A percentile compares a stretch with the other conserved stretches of the same genome.
Evolutionary conservation across 2,329 filamentous ascomycete species (phyloP).

Genomic region (Alternaria sp.): DNA sequence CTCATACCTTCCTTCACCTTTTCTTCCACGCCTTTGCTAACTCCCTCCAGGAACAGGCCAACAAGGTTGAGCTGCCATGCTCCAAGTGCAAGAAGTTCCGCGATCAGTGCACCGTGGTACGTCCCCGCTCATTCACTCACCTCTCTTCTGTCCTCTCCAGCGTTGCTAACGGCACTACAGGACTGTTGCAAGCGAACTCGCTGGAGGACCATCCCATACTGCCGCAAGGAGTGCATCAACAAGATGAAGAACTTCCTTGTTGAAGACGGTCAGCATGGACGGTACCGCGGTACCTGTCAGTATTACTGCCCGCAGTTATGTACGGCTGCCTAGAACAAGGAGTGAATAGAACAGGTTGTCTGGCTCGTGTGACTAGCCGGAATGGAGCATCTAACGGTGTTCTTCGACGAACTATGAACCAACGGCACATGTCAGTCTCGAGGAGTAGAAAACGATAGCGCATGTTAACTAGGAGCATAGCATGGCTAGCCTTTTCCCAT

Average conservation of each 20-base stretch:
- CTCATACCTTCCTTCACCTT: too few species aligned
- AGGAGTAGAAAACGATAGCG: background rate
- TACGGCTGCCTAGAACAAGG: background rate
- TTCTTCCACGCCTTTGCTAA: background rate
- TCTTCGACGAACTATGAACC: background rate
- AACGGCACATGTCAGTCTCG: background rate
- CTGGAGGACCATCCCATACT: background rate
- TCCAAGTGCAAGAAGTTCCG: background rate
- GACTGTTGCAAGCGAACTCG: background rate
- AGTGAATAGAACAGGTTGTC: too few species aligned
- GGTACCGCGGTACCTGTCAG: constrained; percentile 1
- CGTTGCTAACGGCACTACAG: background rate
- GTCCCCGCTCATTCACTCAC: background rate
- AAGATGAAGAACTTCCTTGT: background rate
- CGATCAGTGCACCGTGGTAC: background rate
- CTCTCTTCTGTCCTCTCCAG: background rate
- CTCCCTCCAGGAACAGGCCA: background rate
- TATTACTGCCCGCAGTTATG: constrained; percentile 3
- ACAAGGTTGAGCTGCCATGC: background rate
- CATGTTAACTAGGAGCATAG: background rate
- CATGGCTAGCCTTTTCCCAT: background rate
- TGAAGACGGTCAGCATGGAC: background rate
- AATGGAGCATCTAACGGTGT: too few species aligned
- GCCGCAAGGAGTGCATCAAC: background rate
- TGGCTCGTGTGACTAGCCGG: too few species aligned